Conservation (phyloP, 805 yeast species). For the Phaffomyces opuntiae region DNA sequence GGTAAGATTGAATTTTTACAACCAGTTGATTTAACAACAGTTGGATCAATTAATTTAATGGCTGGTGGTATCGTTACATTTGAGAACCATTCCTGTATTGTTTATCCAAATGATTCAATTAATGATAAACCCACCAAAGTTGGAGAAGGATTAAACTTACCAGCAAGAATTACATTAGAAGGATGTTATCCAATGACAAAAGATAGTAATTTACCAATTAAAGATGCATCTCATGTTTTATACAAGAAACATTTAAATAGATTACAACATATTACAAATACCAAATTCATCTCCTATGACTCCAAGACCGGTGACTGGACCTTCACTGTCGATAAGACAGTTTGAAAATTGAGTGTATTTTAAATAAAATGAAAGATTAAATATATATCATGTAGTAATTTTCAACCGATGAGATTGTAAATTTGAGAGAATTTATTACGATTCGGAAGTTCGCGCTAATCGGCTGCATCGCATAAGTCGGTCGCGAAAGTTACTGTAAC, state of each 20-base stretch:
- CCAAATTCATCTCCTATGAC: constrained; percentile 71
- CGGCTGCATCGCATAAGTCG: constrained; percentile 3
- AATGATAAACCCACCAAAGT: constrained; percentile 38
- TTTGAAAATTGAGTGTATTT: background rate
- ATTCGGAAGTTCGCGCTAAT: constrained; percentile 2
- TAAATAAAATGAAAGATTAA: too few relatives aligned
- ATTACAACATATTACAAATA: constrained; percentile 50
- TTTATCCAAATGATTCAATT: constrained; percentile 62
- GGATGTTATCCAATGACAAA: constrained; percentile 76
- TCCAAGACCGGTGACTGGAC: constrained; percentile 68
- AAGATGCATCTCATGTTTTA: constrained; percentile 69
- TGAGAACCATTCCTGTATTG: constrained; percentile 48
- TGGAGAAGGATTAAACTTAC: constrained; percentile 82
- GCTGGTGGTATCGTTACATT: constrained; percentile 62
- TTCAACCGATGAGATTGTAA: too few relatives aligned
- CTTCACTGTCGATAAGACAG: constrained; percentile 40
- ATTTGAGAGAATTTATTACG: too few relatives aligned
- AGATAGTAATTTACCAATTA: constrained; percentile 64
- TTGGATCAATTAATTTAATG: constrained; percentile 53
- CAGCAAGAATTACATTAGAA: constrained; percentile 65
- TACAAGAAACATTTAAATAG: constrained; percentile 63
- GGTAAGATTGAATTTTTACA: constrained; percentile 72
- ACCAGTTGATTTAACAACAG: constrained; percentile 77
- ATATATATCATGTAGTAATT: too few relatives aligned
- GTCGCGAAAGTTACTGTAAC: background rate